Conservation (phyloP, 2,329 filamentous ascomycete species). For the Magnaporthiopsis incrustans region DNA sequence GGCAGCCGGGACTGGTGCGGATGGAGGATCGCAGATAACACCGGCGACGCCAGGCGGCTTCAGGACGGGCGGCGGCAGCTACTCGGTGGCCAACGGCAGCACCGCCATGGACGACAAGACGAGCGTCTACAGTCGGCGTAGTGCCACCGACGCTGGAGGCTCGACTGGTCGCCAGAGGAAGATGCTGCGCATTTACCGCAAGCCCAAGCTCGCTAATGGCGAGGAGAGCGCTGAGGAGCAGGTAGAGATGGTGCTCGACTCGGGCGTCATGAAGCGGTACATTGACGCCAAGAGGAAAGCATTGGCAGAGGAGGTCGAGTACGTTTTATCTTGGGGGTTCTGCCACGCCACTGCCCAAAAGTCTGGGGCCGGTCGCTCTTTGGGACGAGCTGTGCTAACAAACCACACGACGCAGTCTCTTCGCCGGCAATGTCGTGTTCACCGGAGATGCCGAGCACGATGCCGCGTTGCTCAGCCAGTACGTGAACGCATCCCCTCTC, state of each 20-base stretch:
- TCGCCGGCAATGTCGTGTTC: constrained; percentile 26
- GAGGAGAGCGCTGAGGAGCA: constrained; percentile 4
- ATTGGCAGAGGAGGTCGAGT: constrained; percentile 64
- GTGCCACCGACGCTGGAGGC: constrained; percentile 5
- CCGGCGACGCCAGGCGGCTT: constrained; percentile 2
- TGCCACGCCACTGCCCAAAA: not conserved
- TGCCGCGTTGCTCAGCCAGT: constrained; percentile 51
- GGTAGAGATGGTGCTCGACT: constrained; percentile 63
- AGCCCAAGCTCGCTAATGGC: not conserved
- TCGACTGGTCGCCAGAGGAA: constrained; percentile 2
- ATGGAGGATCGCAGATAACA: constrained; percentile 3
- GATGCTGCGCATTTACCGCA: constrained; percentile 7
- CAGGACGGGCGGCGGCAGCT: not conserved
- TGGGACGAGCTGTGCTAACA: constrained; percentile 11
- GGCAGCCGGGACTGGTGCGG: not conserved
- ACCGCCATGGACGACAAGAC: constrained; percentile 26
- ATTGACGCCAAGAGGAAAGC: constrained; percentile 66
- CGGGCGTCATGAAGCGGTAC: constrained; percentile 83
- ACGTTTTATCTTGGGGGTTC: constrained; percentile 30
- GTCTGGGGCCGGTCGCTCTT: not conserved
- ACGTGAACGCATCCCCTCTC: constrained; percentile 15
- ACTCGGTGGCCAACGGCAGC: constrained; percentile 1
- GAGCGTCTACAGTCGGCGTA: constrained; percentile 7
- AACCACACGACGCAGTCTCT: not conserved
- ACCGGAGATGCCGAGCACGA: constrained; percentile 63